phyloP scores from a whole-genome alignment of 371 early-diverging fungal genomes.

The Haplosporangium sp. region DNA sequence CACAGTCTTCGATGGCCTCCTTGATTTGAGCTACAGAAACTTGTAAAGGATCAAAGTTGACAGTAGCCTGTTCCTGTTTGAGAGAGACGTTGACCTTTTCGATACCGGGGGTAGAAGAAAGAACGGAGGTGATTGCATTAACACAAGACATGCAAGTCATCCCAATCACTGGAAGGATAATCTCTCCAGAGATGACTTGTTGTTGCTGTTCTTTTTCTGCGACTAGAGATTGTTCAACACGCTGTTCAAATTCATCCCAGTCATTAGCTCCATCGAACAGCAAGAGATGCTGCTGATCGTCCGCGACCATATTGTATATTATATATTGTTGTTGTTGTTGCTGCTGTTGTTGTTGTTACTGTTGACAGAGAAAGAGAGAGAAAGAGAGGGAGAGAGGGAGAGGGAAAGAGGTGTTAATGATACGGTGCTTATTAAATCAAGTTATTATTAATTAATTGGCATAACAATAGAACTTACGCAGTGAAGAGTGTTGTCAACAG shows the following conservation, averaged over 20 bases:
- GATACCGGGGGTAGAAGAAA: conserved; percentile 62
- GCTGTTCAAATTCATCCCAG: conserved; percentile 51
- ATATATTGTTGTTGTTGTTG: background rate
- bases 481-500: no score
- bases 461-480: no score
- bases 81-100: conserved; percentile 61
- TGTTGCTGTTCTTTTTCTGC: conserved; percentile 28
- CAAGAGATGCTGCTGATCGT: conserved; percentile 44
- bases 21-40: conserved; percentile 36
- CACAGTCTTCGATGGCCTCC: conserved; percentile 72
- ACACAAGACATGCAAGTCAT: conserved; percentile 93
- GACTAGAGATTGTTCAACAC: conserved; percentile 36
- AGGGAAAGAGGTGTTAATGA: no score
- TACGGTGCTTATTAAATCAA: no score
- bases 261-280: conserved; percentile 38
- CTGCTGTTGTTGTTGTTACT: no score
- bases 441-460: no score
- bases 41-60: conserved; percentile 55
- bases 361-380: no score
- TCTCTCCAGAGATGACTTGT: background rate
- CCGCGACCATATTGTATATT: conserved; percentile 23
- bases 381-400: no score
- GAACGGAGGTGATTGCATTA: conserved; percentile 67
- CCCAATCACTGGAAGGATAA: conserved; percentile 70
- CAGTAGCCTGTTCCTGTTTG: conserved; percentile 60